phyloP scores from a whole-genome alignment of 768 basidiomycete species.

The Leccinum broughii region DNA sequence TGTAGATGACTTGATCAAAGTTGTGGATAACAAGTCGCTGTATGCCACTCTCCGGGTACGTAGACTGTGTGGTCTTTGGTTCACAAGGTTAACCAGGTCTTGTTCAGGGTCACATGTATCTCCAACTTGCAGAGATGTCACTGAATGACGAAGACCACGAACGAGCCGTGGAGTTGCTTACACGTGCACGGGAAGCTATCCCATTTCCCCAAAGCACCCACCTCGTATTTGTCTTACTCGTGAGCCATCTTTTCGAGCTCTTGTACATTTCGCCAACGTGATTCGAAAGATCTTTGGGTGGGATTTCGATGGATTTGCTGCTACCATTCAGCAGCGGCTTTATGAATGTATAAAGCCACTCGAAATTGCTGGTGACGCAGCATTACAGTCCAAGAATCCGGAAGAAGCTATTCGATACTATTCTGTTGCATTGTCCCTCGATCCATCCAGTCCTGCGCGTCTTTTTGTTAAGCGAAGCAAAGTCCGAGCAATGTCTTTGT shows the following conservation, averaged over 20 bases:
- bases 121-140: not conserved
- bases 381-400: not conserved
- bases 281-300: not conserved
- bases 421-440: not conserved
- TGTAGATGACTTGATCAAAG: not conserved
- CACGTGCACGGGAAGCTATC: not conserved
- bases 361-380: not conserved
- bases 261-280: not conserved
- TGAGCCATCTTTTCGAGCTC: not conserved
- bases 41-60: not conserved
- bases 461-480: not conserved
- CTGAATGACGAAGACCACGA: not conserved
- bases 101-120: not conserved
- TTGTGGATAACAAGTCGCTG: not conserved
- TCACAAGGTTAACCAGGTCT: not conserved
- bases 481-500: not conserved
- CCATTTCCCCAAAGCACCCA: not conserved
- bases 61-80: not conserved
- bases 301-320: not conserved
- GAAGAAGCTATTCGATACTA: not conserved
- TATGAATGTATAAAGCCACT: not conserved
- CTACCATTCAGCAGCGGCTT: not conserved
- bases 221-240: not conserved
- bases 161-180: not conserved
- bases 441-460: not conserved